Conservation (phyloP, 2,329 filamentous ascomycete species). For the Phyllosticta citribraziliensis region DNA sequence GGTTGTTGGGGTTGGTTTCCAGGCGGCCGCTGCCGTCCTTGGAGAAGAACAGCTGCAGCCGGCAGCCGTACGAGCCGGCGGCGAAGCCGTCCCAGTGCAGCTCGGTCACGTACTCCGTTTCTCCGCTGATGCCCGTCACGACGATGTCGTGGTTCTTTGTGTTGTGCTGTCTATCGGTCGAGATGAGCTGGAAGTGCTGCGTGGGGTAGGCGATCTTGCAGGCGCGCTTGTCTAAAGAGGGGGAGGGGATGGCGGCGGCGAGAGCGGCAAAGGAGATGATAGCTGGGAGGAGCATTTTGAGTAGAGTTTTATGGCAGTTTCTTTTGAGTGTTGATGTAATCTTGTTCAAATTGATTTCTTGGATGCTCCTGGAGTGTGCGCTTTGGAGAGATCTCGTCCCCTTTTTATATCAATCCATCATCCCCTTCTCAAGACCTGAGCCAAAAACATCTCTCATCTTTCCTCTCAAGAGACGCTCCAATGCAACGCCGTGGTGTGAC, state of each 20-base stretch:
- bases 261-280: conserved; percentile 13
- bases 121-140: conserved; percentile 8
- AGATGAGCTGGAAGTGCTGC: conserved; percentile 15
- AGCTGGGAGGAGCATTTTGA: conserved; percentile 14
- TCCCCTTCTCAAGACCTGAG: background rate
- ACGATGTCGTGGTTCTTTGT: conserved; percentile 11
- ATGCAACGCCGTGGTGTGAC: background rate
- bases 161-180: conserved; percentile 13
- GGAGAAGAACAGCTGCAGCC: conserved; percentile 20
- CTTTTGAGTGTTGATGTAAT: background rate
- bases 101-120: conserved; percentile 11
- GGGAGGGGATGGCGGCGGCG: conserved; percentile 12
- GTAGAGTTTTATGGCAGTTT: background rate
- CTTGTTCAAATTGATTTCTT: background rate
- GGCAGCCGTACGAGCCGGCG: conserved; percentile 16
- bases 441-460: background rate
- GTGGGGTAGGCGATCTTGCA: conserved; percentile 15
- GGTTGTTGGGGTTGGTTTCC: conserved; percentile 14
- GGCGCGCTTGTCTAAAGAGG: conserved; percentile 7
- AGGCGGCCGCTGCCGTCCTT: conserved; percentile 11
- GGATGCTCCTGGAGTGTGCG: background rate
- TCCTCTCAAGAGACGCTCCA: background rate
- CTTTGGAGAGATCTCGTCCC: background rate
- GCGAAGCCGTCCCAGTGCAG: conserved; percentile 17
- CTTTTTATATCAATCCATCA: background rate